phyloP scores from a whole-genome alignment of 164 flowering plant genomes.

The Platanus orientalis region DNA sequence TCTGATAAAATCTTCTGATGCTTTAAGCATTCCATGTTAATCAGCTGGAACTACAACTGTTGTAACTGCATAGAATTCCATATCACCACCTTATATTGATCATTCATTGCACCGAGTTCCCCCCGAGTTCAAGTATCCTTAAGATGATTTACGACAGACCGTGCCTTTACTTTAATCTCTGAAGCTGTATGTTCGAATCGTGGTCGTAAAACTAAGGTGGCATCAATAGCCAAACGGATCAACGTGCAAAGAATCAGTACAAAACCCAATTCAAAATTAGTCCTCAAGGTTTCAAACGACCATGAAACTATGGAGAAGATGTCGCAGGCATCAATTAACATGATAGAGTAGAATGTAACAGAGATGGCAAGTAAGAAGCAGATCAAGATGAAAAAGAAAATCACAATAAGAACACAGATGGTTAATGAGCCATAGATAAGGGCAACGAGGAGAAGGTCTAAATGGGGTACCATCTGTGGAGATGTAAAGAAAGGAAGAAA shows the following conservation, averaged over 20 bases:
- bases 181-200: not conserved
- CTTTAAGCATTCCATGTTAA: too few relatives aligned
- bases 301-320: not conserved
- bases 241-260: constrained; percentile 12
- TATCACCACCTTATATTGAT: too few relatives aligned
- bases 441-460: constrained; percentile 33
- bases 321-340: constrained; percentile 17
- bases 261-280: constrained; percentile 31
- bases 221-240: constrained; percentile 7
- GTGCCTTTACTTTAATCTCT: constrained; percentile 1
- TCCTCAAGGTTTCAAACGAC: constrained; percentile 7
- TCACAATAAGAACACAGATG: constrained; percentile 19
- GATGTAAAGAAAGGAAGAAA: not conserved
- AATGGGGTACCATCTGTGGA: constrained; percentile 28
- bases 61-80: too few relatives aligned
- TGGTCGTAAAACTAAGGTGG: constrained; percentile 14
- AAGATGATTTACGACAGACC: not conserved
- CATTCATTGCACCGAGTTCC: too few relatives aligned
- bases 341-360: constrained; percentile 23
- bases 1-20: too few relatives aligned
- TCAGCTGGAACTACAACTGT: too few relatives aligned
- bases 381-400: constrained; percentile 11
- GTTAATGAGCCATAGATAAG: constrained; percentile 32
- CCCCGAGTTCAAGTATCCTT: not conserved
- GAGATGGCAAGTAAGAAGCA: constrained; percentile 21